Evolutionary conservation across 257 asterid species (phyloP), one percentile per base, ranked within the genome.

Genomic region (Solanum raphanifolium): DNA sequence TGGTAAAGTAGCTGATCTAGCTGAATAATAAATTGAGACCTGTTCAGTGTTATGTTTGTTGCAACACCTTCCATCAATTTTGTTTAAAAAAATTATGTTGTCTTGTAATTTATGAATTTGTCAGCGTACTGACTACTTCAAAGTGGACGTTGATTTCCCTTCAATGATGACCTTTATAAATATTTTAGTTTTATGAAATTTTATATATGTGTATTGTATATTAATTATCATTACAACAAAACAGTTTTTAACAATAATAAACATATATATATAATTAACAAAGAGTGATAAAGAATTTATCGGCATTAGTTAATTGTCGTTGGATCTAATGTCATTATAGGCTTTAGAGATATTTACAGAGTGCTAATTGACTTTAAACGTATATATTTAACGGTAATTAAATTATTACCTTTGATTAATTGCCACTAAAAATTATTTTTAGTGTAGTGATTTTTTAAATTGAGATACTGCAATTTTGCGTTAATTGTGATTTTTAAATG

Each of bases 241-340:
- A 2, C 2, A 20, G 4, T 3, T 7, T 55, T 55, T 20, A 55
- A 20, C 2, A 11, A 55, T 1, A 18, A 18, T 55, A 55, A 1
- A 48, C n/a, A n/a, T 48, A 55, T 18, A 52, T 52, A 48, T 12
- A 43, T 13, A 46, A 5, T 2, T 15, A 20, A 7, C 1, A 55
- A 6, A 55, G 10, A 18, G 23, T 55, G 9, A 2, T 55, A 55
- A 7, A 20, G 0, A 0, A 0, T 20, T 20, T 7, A 55, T 20
- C 2, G 0, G 2, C 10, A 55, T 55, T 20, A 7, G 4, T 55
- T 55, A 55, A 7, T 20, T 55, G 65, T 55, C n/a, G 0, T 20
- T 55, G 9, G 10, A 20, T 20, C 2, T 10, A 55, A 55, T 55
- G 1, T 16, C 9, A 1, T 16, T 52, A 52, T 52, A 52, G 8